These are phyloP conservation scores for Nakazawaea molendinolei DNA, from an alignment of 805 yeast species.

Conservation along the genomic window DNA sequence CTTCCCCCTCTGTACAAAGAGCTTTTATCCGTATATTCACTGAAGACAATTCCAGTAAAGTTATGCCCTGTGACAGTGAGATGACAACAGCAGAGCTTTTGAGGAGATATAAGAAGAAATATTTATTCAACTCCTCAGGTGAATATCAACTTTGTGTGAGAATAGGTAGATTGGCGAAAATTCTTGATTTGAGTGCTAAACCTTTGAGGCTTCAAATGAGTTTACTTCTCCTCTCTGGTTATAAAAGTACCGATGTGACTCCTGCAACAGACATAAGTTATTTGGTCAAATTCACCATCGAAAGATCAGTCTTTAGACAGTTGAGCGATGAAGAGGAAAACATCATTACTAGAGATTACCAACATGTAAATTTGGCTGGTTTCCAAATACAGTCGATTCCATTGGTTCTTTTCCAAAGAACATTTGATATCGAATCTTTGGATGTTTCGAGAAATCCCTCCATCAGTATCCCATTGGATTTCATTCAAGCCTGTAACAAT, in stretches of 20 bases:
- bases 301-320: slow-evolving; percentile 52
- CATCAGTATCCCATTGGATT: slow-evolving; percentile 75
- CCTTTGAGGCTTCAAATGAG: slow-evolving; percentile 77
- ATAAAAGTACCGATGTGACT: slow-evolving; percentile 62
- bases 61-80: slow-evolving; percentile 72
- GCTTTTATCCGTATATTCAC: slow-evolving; percentile 12
- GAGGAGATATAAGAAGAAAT: slow-evolving; percentile 66
- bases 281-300: slow-evolving; percentile 73
- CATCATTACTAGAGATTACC: slow-evolving; percentile 56
- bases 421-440: slow-evolving; percentile 71
- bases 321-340: slow-evolving; percentile 65
- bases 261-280: slow-evolving; percentile 83
- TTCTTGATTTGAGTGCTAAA: slow-evolving; percentile 61
- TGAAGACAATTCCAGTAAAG: slow-evolving; percentile 20
- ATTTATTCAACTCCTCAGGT: slow-evolving; percentile 61
- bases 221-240: slow-evolving; percentile 69
- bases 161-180: slow-evolving; percentile 71
- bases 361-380: slow-evolving; percentile 65
- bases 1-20: slow-evolving; percentile 7
- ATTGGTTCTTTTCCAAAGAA: slow-evolving; percentile 69
- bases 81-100: slow-evolving; percentile 73
- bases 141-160: slow-evolving; percentile 72
- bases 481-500: slow-evolving; percentile 73
- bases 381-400: slow-evolving; percentile 81
- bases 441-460: slow-evolving; percentile 87